Conservation (phyloP, 352 stramenopile species). For the Poterioochromonas sp. region DNA sequence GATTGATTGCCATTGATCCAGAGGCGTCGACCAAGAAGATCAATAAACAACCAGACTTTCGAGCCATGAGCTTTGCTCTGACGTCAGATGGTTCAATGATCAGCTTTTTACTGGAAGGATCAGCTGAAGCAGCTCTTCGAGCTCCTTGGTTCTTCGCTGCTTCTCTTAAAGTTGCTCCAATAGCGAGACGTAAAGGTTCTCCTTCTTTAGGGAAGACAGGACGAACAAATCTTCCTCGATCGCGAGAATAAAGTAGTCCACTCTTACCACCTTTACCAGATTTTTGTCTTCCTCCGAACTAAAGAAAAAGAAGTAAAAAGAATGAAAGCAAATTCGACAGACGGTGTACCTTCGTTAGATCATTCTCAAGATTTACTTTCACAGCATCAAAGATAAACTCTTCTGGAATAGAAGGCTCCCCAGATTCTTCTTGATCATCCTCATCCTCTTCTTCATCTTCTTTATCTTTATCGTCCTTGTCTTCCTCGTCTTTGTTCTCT, state of each 20-base stretch:
- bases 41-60: slow-evolving; percentile 68
- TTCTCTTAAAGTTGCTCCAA: slow-evolving; percentile 67
- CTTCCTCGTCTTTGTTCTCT: slow-evolving; percentile 53
- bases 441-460: slow-evolving; percentile 55
- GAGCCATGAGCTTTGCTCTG: slow-evolving; percentile 64
- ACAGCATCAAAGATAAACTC: slow-evolving; percentile 77
- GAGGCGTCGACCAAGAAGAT: slow-evolving; percentile 73
- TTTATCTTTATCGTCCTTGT: slow-evolving; percentile 46
- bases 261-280: slow-evolving; percentile 61
- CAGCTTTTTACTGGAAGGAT: slow-evolving; percentile 44
- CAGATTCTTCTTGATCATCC: slow-evolving; percentile 34
- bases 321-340: neutral
- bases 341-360: slow-evolving; percentile 50
- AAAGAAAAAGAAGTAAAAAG: neutral
- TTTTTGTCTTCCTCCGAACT: slow-evolving; percentile 56
- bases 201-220: slow-evolving; percentile 66
- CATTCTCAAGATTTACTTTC: slow-evolving; percentile 62
- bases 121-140: slow-evolving; percentile 45
- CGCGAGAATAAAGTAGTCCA: slow-evolving; percentile 67
- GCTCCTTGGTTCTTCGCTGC: slow-evolving; percentile 63
- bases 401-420: slow-evolving; percentile 54
- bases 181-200: slow-evolving; percentile 44
- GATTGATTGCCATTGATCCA: slow-evolving; percentile 68
- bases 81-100: slow-evolving; percentile 63
- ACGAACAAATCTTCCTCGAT: slow-evolving; percentile 71